Percentiles rank a stretch among this genome's conserved stretches.
phyloP scores from a whole-genome alignment of 768 basidiomycete species.

The Amanita subjunquillea region DNA sequence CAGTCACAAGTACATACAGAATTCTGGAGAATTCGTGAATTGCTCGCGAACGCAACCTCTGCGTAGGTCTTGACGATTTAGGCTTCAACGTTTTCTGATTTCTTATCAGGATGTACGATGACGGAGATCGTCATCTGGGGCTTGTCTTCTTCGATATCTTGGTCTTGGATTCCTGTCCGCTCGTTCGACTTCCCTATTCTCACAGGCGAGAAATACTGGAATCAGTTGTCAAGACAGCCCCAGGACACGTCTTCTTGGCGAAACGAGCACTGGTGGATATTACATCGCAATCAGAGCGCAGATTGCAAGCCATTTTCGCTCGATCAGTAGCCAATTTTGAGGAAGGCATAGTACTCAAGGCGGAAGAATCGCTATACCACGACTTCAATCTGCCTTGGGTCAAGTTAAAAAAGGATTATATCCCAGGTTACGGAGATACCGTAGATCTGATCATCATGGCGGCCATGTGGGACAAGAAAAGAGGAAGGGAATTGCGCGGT shows the following conservation, averaged over 20 bases:
- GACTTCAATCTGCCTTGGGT: constrained; percentile 66
- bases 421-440: constrained; percentile 73
- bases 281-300: constrained; percentile 10
- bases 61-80: not conserved
- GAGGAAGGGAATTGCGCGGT: constrained; percentile 74
- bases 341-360: constrained; percentile 76
- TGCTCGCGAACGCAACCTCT: constrained; percentile 29
- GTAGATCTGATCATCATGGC: constrained; percentile 73
- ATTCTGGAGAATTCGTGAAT: constrained; percentile 62
- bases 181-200: constrained; percentile 47
- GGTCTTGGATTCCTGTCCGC: constrained; percentile 47
- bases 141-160: constrained; percentile 87
- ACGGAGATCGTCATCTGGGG: constrained; percentile 48
- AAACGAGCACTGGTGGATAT: constrained; percentile 40
- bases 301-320: constrained; percentile 37
- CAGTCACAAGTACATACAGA: constrained; percentile 28
- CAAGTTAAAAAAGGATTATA: constrained; percentile 85
- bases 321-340: constrained; percentile 38
- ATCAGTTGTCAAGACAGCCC: constrained; percentile 35
- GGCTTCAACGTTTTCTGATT: constrained; percentile 4
- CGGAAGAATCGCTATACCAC: constrained; percentile 57
- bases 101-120: constrained; percentile 18
- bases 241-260: constrained; percentile 57
- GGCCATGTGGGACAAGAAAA: constrained; percentile 69
- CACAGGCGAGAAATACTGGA: constrained; percentile 56